Percentiles rank a stretch among this genome's conserved stretches.
Evolutionary conservation across 1,284 basidiomycete species (phyloP).

Genomic region (Leccinum pallidistipes): DNA sequence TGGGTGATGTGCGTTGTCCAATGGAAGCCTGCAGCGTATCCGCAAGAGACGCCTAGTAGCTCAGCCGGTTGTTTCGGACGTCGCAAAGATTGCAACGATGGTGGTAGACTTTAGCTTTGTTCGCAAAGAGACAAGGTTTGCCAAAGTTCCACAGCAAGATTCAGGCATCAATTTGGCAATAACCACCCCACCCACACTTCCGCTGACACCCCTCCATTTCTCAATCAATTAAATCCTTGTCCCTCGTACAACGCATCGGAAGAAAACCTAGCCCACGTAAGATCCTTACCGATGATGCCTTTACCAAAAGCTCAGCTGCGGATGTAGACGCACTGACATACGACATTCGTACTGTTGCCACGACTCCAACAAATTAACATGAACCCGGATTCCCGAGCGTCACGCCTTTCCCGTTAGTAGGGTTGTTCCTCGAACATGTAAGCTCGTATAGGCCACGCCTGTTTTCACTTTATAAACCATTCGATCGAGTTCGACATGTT

Average conservation of each 20-base stretch:
- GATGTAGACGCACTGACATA: background rate
- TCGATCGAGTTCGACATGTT: background rate
- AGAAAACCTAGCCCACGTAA: background rate
- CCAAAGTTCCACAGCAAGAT: background rate
- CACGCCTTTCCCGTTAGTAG: background rate
- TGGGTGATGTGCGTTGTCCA: background rate
- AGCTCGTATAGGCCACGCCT: slow-evolving; percentile 1
- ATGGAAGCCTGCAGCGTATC: background rate
- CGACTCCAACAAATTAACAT: slow-evolving; percentile 1
- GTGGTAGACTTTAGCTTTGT: background rate
- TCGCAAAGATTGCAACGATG: background rate
- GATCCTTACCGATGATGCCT: background rate
- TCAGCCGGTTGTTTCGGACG: background rate
- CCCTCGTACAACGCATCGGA: background rate
- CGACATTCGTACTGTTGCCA: background rate
- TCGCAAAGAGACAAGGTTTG: background rate
- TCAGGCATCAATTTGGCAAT: background rate
- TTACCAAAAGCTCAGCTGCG: background rate
- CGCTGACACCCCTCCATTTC: background rate
- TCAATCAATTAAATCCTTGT: background rate
- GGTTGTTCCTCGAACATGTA: background rate
- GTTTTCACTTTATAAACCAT: slow-evolving; percentile 11
- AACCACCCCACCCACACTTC: background rate
- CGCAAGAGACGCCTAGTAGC: background rate
- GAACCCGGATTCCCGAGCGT: background rate